phyloP scores from a whole-genome alignment of 1,284 basidiomycete genomes.

The Apiotrichum veenhuisii region DNA sequence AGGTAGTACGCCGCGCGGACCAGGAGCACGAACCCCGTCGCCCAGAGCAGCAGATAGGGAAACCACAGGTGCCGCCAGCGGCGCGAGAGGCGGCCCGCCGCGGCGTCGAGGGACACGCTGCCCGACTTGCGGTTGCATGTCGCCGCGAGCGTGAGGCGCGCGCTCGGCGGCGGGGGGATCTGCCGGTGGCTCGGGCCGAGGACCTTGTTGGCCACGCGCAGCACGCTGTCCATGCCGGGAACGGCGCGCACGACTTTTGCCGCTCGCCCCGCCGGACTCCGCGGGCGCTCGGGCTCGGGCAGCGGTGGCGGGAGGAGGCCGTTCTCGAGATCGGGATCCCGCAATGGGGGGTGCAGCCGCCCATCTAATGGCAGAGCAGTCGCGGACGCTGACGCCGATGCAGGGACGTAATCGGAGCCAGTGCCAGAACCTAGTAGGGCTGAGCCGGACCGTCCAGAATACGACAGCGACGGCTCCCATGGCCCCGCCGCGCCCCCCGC shows the following conservation, averaged over 20 bases:
- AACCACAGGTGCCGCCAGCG: constrained; percentile 8
- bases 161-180: not conserved
- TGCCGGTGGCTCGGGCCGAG: constrained; percentile 11
- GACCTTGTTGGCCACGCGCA: not conserved
- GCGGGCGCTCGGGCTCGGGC: not conserved
- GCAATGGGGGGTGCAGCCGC: too few species aligned
- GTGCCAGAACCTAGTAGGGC: too few species aligned
- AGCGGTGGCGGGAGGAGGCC: not conserved
- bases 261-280: not conserved
- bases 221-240: not conserved
- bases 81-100: not conserved
- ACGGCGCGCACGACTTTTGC: not conserved
- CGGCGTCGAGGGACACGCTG: constrained; percentile 3
- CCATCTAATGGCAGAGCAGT: too few species aligned
- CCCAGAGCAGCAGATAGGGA: constrained; percentile 33
- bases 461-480: not conserved
- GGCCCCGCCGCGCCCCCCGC: not conserved
- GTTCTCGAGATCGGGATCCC: not conserved
- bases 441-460: too few species aligned
- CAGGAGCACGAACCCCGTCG: constrained; percentile 32
- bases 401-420: too few species aligned
- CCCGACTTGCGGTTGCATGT: not conserved
- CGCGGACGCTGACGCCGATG: too few species aligned
- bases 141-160: not conserved
- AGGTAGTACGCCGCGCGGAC: constrained; percentile 39